Percentiles rank a stretch among this genome's conserved stretches.
These are phyloP conservation scores for Cordyceps javanica DNA, from an alignment of 2,329 filamentous ascomycete species.

Conservation along the genomic window DNA sequence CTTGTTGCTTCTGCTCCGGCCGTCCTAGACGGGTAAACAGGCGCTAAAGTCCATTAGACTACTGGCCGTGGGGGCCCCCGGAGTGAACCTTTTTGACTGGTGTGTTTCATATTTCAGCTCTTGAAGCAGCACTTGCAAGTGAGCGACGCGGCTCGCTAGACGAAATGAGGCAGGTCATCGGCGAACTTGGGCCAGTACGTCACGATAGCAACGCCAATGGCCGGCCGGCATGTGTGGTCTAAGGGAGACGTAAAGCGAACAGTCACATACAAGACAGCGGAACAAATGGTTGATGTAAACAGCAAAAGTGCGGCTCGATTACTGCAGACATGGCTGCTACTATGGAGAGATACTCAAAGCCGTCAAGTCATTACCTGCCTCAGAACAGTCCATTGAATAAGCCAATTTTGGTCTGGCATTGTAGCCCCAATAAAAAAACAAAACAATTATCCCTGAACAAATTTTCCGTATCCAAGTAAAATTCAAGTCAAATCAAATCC, in stretches of 20 bases:
- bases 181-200: not conserved
- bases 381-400: constrained; percentile 6
- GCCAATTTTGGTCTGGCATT: constrained; percentile 7
- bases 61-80: not conserved
- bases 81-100: not conserved
- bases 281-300: not conserved
- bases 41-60: not conserved
- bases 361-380: constrained; percentile 3
- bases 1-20: not conserved
- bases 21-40: not conserved
- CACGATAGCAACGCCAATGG: not conserved
- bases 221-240: not conserved
- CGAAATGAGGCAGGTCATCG: not conserved
- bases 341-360: not conserved
- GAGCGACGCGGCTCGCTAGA: not conserved
- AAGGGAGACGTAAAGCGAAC: not conserved
- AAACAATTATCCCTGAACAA: not conserved
- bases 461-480: not conserved
- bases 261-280: not conserved
- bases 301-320: constrained; percentile 3
- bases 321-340: constrained; percentile 9
- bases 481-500: not conserved
- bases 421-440: constrained; percentile 6
- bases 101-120: not conserved
- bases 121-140: not conserved